Evolutionary conservation across 179 eudicot genomes (phyloP), one percentile per base, ranked within the genome.

Genomic region (Heliamphora pulchella): DNA sequence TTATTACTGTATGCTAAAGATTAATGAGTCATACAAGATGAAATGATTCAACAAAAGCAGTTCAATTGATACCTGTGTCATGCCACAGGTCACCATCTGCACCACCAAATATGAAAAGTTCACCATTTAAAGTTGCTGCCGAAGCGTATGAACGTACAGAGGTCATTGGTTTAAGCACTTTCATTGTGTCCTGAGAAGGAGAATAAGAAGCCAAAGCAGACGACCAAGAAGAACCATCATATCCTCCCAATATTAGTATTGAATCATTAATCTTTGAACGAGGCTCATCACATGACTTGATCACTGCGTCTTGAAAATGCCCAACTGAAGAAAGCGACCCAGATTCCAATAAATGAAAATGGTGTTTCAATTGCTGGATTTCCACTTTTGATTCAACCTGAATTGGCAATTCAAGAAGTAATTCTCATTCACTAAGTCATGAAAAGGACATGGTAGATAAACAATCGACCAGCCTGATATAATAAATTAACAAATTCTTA

Each of bases 81-180:
- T 80, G 84, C 92, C 94, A 91, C 13, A 50, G 14, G 44, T 59
- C 71, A 80, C 76, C 83, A 78, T 85, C 68, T 57, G 65, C 84
- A 43, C 98, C 96, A 58, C 96, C 96, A 81, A 93, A 62, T 58
- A 88, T 78, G 81, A 80, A 91, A 22, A 93, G 82, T 71, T 91
- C 87, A 77, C 85, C 89, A 76, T 89, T 82, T 73, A 90, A 85
- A 75, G 70, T 86, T 41, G 91, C 82, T 62, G 86, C 83, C 2
- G 96, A 80, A 69, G 89, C 76, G 81, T 87, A 85, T 80, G 89
- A 81, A 65, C 92, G 86, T 47, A 81, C 65, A 59, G 84, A 80
- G 71, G 78, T 78, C 96, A 90, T 91, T 43, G 89, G 86, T 63
- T 62, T 78, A 51, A 86, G 87, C 39, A 87, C 61, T 74, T 61